Evolutionary conservation across 352 stramenopile genomes (phyloP).

Genomic region (Globisporangium radiosum): DNA sequence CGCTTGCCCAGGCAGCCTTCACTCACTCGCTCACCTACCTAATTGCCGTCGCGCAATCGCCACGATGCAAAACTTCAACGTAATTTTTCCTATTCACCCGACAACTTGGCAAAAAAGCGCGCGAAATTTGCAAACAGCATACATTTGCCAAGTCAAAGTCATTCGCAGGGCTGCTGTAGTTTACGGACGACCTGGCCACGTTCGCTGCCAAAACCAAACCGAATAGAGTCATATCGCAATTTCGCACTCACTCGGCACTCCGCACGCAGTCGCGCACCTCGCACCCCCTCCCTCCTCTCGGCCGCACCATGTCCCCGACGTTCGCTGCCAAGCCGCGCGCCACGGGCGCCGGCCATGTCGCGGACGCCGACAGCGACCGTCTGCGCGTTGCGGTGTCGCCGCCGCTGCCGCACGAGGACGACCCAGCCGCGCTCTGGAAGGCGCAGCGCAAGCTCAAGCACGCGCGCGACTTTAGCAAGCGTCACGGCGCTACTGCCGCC

Average conservation of each 20-base stretch:
- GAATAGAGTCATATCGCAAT: background rate
- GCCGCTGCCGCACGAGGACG: slow-evolving; percentile 14
- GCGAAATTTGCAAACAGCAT: too few species aligned
- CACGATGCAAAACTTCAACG: too few species aligned
- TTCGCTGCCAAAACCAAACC: too few species aligned
- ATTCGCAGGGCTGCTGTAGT: too few species aligned
- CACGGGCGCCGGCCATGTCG: background rate
- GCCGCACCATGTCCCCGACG: slow-evolving; percentile 11
- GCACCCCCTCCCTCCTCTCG: background rate
- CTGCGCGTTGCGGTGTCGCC: too few species aligned
- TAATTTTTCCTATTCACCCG: too few species aligned
- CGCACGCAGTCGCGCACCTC: background rate
- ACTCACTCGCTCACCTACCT: too few species aligned
- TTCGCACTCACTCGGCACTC: background rate
- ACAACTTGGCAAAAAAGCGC: too few species aligned
- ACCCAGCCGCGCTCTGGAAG: slow-evolving; percentile 19
- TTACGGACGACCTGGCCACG: too few species aligned
- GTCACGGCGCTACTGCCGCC: slow-evolving; percentile 4
- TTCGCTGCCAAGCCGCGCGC: slow-evolving; percentile 4
- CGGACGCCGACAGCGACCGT: slow-evolving; percentile 3
- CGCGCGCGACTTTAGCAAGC: slow-evolving; percentile 42
- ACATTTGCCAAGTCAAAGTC: too few species aligned
- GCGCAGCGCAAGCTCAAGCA: slow-evolving; percentile 66
- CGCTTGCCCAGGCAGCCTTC: too few species aligned
- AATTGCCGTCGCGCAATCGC: too few species aligned